Base-by-base conservation (phyloP, 2,329 filamentous ascomycete species). In the Sporothrix humicola region DNA sequence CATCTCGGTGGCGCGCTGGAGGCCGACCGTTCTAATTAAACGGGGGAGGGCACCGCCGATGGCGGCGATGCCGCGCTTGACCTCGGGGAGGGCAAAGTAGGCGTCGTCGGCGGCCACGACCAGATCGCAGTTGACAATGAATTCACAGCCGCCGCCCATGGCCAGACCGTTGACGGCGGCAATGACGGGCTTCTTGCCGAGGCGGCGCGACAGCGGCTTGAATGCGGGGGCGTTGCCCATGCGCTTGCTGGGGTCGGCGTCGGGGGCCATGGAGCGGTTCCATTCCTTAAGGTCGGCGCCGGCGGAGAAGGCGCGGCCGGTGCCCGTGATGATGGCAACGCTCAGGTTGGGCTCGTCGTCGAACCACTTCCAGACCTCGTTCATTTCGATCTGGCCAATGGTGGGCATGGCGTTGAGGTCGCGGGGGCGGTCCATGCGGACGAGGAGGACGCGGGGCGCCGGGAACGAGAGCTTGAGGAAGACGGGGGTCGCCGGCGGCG, bases 1-100 rank as follows among this genome's bases (percentile, higher is more conserved):
- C 81, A 94, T 89, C 82, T 94, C 92, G 77, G 88, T 88, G 0
- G 92, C 92, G 42, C 92, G 84, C 79, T 91, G 91, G 63, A 87
- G 82, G 0, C 92, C 92, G n/a, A 93, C 83, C 15, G 88, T 89
- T 71, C 90, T 84, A 13, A 88, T 85, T 54, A 95, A 83, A 17
- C 92, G 85, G 42, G 92, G 90, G 69, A 94, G 82, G 15, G 88
- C 91, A 7, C 92, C 92, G 1, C 91, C 92, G 1, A 92, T 85
- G 52, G 92, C 88, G 12, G 91, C 88, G 17, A 94, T 90, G 10
- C 92, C 92, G 66, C 90, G 87, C 76, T 88, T 89, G 3, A 90
- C 90, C 81, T 94, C 92, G 0, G 92, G 91, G 58, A 91, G 81
- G 4, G 83, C 85, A 77, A 91, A 90, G 42, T 81, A 82, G 0